Evolutionary conservation across 2,329 filamentous ascomycete genomes (phyloP), one percentile per base, ranked within the genome.

Genomic region (Knoxdaviesia proteae): DNA sequence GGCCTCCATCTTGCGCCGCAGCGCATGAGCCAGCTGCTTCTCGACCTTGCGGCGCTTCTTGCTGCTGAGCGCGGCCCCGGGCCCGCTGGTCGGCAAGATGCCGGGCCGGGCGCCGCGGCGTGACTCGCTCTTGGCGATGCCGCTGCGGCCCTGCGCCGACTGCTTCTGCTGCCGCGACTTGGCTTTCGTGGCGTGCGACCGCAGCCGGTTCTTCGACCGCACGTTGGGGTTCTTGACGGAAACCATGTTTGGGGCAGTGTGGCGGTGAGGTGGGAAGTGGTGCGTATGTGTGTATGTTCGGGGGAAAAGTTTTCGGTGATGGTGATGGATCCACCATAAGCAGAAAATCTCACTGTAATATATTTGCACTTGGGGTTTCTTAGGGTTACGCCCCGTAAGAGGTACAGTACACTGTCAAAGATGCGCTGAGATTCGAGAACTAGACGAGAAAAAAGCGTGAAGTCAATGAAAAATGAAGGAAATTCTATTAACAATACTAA

Each of bases 201-300:
- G 60, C 36, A 67, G 56, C 9, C 68, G 64, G 61, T 71, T 71
- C 52, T 65, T 65, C 42, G 67, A 72, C 7, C 62, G 61, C 39
- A 60, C 62, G 62, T 74, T 74, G 52, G 69, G 70, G 58, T 72
- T 75, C 49, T 68, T 67, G 50, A 71, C 64, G 40, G 69, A 73
- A 10, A 65, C 63, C 68, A 71, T 73, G 47, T 44, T 52, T 20
- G 20, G 20, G 20, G 20, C 2, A 20, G 20, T 20, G 20, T 20
- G 43, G 41, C 35, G 20, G 31, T 37, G 35, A 36, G 9, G 29
- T 46, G 20, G 36, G 37, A 38, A 37, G 34, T 32, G 32, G 30
- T 30, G 20, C 11, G 30, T n/a, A 5, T 29, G 20, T 36, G 36
- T 20, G 34, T 36, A 6, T n/a, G 30, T 34, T 38, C 30, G 20